Evolutionary conservation across 441 rosid species (phyloP), one percentile per base, ranked within the genome.

Genomic region (Corymbia calophylla): DNA sequence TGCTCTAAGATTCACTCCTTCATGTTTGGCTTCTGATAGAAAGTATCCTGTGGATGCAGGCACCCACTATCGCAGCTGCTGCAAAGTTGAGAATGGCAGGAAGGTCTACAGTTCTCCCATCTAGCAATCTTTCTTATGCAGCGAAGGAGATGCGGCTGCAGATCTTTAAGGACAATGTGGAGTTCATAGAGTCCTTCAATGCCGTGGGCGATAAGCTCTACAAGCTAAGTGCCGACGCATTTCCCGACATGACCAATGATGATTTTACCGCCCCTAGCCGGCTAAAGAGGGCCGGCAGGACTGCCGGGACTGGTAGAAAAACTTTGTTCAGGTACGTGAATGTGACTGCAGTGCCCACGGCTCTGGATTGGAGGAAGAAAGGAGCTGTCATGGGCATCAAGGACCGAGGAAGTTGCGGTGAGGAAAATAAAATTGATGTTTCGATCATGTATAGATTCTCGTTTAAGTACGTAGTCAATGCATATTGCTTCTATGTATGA

Each of bases 141-240:
- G 95, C 93, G 91, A 93, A 93, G 48, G 89, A 85, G 44, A 90
- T 56, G 87, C 89, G 94, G 84, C 90, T 94, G 60, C 88, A 92
- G 86, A 93, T 95, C 87, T 94, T 95, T 88, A 92, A 90, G 89
- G 89, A 89, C 88, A 94, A 93, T 66, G 91, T 93, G 9, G 91
- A 85, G 73, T 91, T 88, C 87, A 88, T 94, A 27, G 93, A 92
- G 31, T 87, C 92, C 14, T 91, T 93, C 18, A 95, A 93, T 88
- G 91, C 91, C 31, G 92, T 87, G 5, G 88, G 89, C 4, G 89
- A 92, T 5, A 89, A 89, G 66, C 80, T 91, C 32, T 89, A 92
- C 88, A 92, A 90, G 90, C 92, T 93, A 49, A 91, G 92, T 49
- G 81, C 81, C 23, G 92, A 94, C 18, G 88, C 86, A 56, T 94